Evolutionary conservation across 306 rosid species (phyloP).

Genomic region (Cucumis cinereus): DNA sequence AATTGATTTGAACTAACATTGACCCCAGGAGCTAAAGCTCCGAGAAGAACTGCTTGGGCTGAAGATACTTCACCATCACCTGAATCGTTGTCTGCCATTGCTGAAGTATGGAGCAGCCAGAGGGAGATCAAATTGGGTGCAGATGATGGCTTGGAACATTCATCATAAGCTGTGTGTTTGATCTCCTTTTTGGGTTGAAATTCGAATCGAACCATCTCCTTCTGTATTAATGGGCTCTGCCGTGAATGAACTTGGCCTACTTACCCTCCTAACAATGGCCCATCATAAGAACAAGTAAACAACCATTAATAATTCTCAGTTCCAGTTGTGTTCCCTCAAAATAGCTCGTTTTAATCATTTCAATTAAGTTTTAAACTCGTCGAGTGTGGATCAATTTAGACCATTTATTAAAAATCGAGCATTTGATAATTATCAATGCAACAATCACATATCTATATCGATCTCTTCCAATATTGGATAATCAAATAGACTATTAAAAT

Average conservation of each 20-base stretch:
- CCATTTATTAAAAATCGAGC: no score
- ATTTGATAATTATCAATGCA: no score
- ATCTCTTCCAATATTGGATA: no score
- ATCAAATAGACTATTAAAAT: no score
- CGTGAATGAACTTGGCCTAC: background rate
- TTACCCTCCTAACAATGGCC: background rate
- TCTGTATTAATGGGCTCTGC: background rate
- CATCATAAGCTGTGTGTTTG: background rate
- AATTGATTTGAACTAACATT: slow-evolving; percentile 32
- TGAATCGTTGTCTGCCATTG: slow-evolving; percentile 36
- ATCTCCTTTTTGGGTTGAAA: background rate
- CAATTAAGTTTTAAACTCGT: no score
- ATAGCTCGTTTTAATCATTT: no score
- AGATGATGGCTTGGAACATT: background rate
- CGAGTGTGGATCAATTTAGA: no score
- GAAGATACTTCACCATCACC: slow-evolving; percentile 41
- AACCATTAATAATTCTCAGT: no score
- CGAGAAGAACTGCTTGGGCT: slow-evolving; percentile 68
- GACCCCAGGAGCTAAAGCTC: slow-evolving; percentile 88
- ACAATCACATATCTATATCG: no score
- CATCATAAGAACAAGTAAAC: no score
- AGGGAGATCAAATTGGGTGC: background rate
- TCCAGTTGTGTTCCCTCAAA: no score
- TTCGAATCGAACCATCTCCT: background rate
- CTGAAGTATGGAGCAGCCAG: background rate